These are phyloP conservation scores for Fomitopsis betulina DNA, from an alignment of 1,284 basidiomycete genomes.

Conservation along the genomic window DNA sequence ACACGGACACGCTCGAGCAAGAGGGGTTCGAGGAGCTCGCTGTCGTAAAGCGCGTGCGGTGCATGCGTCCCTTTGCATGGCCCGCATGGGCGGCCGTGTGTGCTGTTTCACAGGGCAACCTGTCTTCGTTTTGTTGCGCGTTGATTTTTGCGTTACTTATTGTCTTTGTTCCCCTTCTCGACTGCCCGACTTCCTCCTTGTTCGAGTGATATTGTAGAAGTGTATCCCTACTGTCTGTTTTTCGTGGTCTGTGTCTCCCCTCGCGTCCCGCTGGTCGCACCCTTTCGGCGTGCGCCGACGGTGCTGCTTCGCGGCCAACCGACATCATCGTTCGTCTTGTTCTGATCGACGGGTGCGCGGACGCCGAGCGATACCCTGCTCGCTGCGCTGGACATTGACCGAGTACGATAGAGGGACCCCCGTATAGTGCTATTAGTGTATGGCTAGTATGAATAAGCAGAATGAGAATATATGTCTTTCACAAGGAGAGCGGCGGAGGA, in stretches of 20 bases:
- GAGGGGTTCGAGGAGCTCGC: conserved; percentile 28
- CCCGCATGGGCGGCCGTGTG: neutral
- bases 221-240: conserved; percentile 4
- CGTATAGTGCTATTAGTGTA: conserved; percentile 7
- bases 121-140: conserved; percentile 1
- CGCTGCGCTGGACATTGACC: conserved; percentile 4
- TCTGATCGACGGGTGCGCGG: conserved; percentile 20
- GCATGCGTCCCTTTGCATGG: conserved; percentile 13
- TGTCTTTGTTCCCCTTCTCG: conserved; percentile 16
- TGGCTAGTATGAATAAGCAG: neutral
- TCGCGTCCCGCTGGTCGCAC: neutral
- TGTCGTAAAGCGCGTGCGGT: conserved; percentile 24
- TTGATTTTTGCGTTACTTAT: conserved; percentile 23
- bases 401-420: conserved; percentile 6
- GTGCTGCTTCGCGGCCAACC: conserved; percentile 10
- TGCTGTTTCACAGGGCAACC: neutral
- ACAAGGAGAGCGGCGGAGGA: neutral
- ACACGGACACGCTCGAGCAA: conserved; percentile 34
- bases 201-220: conserved; percentile 13
- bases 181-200: conserved; percentile 12
- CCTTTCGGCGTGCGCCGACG: neutral
- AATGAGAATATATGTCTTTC: neutral
- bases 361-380: conserved; percentile 19
- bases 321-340: conserved; percentile 13
- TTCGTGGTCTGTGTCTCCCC: conserved; percentile 5